Evolutionary conservation across 257 asterid species (phyloP).

Genomic region (Galeopsis tetrahit): DNA sequence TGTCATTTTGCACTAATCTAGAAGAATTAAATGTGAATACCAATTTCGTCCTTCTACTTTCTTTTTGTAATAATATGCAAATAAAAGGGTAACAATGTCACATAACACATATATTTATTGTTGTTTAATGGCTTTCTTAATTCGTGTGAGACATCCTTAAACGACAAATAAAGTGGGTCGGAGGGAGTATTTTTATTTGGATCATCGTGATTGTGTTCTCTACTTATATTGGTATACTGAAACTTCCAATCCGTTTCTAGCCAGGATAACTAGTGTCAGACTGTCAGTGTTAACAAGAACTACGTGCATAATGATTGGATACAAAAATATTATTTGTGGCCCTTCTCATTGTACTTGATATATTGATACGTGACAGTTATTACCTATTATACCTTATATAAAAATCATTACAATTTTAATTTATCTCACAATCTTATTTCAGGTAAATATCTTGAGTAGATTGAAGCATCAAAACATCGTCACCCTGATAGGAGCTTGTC

Average conservation of each 20-base stretch:
- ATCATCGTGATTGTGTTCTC: background rate
- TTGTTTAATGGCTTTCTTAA: no score
- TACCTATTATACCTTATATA: background rate
- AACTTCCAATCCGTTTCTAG: background rate
- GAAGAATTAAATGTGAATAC: no score
- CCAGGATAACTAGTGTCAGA: background rate
- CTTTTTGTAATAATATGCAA: no score
- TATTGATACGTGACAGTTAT: background rate
- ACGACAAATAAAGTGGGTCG: no score
- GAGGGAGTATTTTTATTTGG: background rate
- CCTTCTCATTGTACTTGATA: background rate
- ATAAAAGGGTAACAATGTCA: no score
- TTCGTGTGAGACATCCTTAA: no score
- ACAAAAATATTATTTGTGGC: background rate
- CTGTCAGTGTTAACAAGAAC: background rate
- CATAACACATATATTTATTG: no score
- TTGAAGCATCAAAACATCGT: conserved; percentile 92
- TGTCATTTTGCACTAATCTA: no score
- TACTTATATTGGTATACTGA: background rate
- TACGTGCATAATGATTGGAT: background rate
- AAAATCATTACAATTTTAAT: conserved; percentile 3
- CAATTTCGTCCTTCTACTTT: no score
- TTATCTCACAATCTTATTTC: conserved; percentile 17
- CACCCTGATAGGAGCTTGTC: conserved; percentile 90
- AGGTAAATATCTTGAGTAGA: conserved; percentile 84